phyloP scores from a whole-genome alignment of 495 filamentous ascomycete genomes.

The Penicillium nucicola region DNA sequence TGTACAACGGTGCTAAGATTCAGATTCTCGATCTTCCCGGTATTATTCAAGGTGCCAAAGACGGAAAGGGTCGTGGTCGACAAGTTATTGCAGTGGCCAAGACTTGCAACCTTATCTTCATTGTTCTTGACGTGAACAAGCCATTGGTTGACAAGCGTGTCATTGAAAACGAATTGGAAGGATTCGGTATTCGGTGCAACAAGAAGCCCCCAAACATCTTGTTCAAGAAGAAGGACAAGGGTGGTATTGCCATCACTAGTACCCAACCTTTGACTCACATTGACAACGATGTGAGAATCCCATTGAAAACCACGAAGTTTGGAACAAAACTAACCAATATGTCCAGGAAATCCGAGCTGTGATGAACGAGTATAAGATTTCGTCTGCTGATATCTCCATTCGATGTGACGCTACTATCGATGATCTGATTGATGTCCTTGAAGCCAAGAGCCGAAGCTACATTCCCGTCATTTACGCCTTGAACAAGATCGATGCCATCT shows the following conservation, averaged over 20 bases:
- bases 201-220: conserved; percentile 95
- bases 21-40: conserved; percentile 98
- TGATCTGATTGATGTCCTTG: conserved; percentile 93
- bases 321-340: conserved; percentile 4
- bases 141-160: conserved; percentile 94
- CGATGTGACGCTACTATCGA: conserved; percentile 90
- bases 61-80: conserved; percentile 95
- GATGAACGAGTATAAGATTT: conserved; percentile 94
- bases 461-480: conserved; percentile 97
- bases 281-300: conserved; percentile 65
- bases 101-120: conserved; percentile 98
- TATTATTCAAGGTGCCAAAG: conserved; percentile 98
- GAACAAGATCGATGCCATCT: conserved; percentile 98
- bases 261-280: conserved; percentile 91
- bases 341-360: conserved; percentile 89
- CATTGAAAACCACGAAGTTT: neutral
- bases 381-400: conserved; percentile 96
- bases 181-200: conserved; percentile 97
- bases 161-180: conserved; percentile 95
- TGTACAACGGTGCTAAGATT: conserved; percentile 95
- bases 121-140: conserved; percentile 98
- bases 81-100: conserved; percentile 99
- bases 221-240: conserved; percentile 99
- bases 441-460: conserved; percentile 92
- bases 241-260: conserved; percentile 89